Percentiles rank a stretch among this genome's conserved stretches.
Conservation (phyloP, 305 asterid genomes). For the Andrographis paniculata region DNA sequence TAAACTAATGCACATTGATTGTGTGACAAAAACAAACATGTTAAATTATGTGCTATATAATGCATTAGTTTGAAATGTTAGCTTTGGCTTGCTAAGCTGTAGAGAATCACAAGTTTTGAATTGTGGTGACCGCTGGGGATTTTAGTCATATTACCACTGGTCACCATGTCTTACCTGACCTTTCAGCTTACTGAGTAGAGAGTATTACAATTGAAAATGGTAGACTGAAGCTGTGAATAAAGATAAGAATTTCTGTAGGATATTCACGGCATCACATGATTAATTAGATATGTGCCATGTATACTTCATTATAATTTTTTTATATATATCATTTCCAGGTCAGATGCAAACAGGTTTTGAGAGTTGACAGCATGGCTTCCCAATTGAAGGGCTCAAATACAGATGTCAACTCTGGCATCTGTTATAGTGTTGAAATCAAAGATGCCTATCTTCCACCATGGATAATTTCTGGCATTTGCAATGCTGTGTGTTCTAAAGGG, state of each 20-base stretch:
- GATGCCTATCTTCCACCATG: conserved; percentile 87
- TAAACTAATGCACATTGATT: not conserved
- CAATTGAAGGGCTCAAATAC: conserved; percentile 33
- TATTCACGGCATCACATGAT: no score
- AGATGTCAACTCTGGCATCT: conserved; percentile 48
- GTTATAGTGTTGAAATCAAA: conserved; percentile 68
- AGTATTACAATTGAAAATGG: no score
- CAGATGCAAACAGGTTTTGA: conserved; percentile 80
- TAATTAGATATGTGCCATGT: not conserved
- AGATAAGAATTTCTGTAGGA: no score
- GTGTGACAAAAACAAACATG: not conserved
- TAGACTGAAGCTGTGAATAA: no score
- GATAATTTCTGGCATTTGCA: conserved; percentile 62
- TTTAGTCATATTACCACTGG: no score
- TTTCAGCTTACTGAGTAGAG: no score
- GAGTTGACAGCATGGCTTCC: conserved; percentile 39
- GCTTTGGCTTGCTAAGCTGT: no score
- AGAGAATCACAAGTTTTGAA: no score
- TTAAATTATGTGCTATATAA: not conserved
- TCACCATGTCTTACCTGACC: no score
- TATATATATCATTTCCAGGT: conserved; percentile 42
- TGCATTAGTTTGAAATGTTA: no score
- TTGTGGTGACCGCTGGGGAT: no score
- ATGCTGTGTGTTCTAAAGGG: conserved; percentile 55
- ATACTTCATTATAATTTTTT: not conserved